Evolutionary conservation across 352 stramenopile genomes (phyloP).

Genomic region (Saprolegnia parasitica): DNA sequence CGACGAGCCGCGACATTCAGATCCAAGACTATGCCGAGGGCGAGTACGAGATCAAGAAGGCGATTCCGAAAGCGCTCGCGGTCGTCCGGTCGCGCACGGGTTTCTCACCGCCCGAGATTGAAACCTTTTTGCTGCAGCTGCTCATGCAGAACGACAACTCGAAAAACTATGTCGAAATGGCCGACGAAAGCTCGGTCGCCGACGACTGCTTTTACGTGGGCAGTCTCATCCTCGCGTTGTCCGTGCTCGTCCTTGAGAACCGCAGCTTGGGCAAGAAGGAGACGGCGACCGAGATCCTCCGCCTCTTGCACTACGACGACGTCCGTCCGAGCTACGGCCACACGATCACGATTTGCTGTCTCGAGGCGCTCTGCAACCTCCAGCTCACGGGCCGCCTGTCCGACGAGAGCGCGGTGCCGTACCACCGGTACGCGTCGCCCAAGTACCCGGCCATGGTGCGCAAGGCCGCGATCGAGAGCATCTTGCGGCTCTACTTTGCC

Average conservation of each 20-base stretch:
- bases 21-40: slow-evolving; percentile 79
- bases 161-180: slow-evolving; percentile 87
- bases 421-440: slow-evolving; percentile 64
- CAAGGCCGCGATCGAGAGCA: slow-evolving; percentile 79
- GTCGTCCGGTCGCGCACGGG: slow-evolving; percentile 76
- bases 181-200: slow-evolving; percentile 74
- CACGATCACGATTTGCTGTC: slow-evolving; percentile 73
- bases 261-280: background rate
- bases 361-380: slow-evolving; percentile 77
- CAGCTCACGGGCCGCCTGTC: slow-evolving; percentile 48
- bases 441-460: slow-evolving; percentile 70
- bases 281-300: slow-evolving; percentile 50
- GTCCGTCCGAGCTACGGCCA: slow-evolving; percentile 79
- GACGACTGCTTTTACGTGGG: slow-evolving; percentile 85
- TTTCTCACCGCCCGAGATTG: slow-evolving; percentile 72
- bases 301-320: slow-evolving; percentile 80
- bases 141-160: slow-evolving; percentile 84
- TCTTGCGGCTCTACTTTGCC: slow-evolving; percentile 76
- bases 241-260: slow-evolving; percentile 57
- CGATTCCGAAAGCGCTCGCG: slow-evolving; percentile 64
- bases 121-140: slow-evolving; percentile 70
- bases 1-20: slow-evolving; percentile 81
- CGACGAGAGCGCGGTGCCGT: slow-evolving; percentile 62
- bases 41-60: slow-evolving; percentile 87
- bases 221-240: slow-evolving; percentile 68